Base-by-base conservation (phyloP, 495 filamentous ascomycete species). In the Podospora pseudopauciseta region DNA sequence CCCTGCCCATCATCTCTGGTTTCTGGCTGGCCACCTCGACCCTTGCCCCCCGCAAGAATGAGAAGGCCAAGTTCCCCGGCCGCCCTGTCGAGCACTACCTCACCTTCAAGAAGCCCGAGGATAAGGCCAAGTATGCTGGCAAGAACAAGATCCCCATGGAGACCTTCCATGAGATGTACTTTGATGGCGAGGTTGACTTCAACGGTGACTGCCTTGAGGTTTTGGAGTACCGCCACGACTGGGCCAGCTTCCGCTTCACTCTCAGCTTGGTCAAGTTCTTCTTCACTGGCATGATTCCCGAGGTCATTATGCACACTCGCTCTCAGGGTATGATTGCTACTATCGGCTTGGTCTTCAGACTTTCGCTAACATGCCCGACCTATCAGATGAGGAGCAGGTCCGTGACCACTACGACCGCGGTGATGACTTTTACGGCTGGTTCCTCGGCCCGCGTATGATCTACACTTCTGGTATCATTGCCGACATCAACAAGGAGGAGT, bases 101-200 rank as follows among this genome's bases (percentile, higher is more conserved):
- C 70, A 87, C 86, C 55, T 96, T 96, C 85, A 90, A 92, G 82
- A 90, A 88, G 68, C 84, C 88, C 68, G 85, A 83, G 64, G 90
- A 96, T 77, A 80, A 85, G 71, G 77, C 83, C 67, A 92, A 88
- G 78, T 96, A 91, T 81, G 80, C 84, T 73, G 92, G 92, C 77
- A 83, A 82, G 73, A 91, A 85, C 81, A 92, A 90, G 80, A 93
- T 96, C 68, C 90, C 92, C 62, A 88, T 95, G 84, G 86, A 92
- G 80, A 93, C 90, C 58, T 96, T 96, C 82, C 86, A 92, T 69
- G 91, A 95, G 78, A 93, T 89, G 90, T 95, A 94, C 83, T 93
- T 95, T 75, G 88, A 91, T 72, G 90, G 90, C 64, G 86, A 91
- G 61, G 92, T 94, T 67, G 90, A 92, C 71, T 92, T 95, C 83